Conservation (phyloP, 2,329 filamentous ascomycete genomes). For the Pseudogymnoascus sp. region DNA sequence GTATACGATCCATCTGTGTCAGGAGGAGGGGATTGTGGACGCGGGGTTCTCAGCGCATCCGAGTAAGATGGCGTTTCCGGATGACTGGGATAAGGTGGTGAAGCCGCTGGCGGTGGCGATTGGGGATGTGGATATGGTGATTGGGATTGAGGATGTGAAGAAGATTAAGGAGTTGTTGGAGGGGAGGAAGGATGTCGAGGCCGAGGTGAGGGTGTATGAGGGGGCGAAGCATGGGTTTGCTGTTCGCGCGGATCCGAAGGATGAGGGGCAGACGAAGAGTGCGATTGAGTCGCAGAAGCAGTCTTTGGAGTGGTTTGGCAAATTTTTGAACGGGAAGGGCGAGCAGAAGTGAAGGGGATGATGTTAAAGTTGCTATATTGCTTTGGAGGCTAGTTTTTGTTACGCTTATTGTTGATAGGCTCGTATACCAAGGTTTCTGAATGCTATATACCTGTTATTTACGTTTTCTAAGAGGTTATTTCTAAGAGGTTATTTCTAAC, state of each 20-base stretch:
- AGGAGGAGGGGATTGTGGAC: slow-evolving; percentile 23
- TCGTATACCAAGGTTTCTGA: neutral
- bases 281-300: slow-evolving; percentile 33
- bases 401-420: neutral
- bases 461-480: neutral
- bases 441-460: neutral
- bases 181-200: slow-evolving; percentile 24
- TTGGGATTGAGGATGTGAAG: slow-evolving; percentile 26
- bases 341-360: neutral
- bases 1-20: slow-evolving; percentile 40
- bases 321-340: slow-evolving; percentile 7
- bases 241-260: slow-evolving; percentile 29
- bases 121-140: slow-evolving; percentile 38
- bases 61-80: neutral
- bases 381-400: neutral
- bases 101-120: slow-evolving; percentile 41
- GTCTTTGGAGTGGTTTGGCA: slow-evolving; percentile 32
- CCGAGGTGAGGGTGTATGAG: slow-evolving; percentile 30
- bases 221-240: slow-evolving; percentile 38
- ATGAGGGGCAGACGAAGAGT: slow-evolving; percentile 29
- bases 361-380: neutral
- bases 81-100: slow-evolving; percentile 21
- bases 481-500: neutral
- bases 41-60: neutral
- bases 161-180: slow-evolving; percentile 26